Base-by-base conservation (phyloP, 108 stramenopile species). In the Fragilaria crotonensis region DNA sequence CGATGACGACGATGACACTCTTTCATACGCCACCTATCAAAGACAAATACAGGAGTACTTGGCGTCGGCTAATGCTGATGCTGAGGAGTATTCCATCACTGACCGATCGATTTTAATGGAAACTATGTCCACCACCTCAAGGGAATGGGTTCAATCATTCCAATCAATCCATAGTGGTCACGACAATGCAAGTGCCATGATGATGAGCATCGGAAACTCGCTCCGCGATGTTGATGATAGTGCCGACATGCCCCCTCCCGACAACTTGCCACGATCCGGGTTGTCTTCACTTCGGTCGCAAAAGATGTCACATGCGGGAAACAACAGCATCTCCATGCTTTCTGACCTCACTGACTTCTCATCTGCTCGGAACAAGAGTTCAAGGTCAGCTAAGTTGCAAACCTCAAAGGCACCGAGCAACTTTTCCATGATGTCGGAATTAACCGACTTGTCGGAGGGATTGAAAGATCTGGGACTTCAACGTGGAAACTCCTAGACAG, bases 331-430 rank as follows among this genome's bases (percentile, higher is more conserved):
- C 49, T 50, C 49, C 17, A 50, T 23, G 22, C n/a, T 50, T 7
- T 50, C 49, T 7, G 49, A 50, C n/a, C 49, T 50, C 49, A 19
- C 49, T 19, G 49, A 50, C 49, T 25, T 50, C 20, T 50, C 49
- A 19, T 50, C 49, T 7, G 7, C 20, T 9, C 49, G 49, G 7
- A 25, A 50, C 49, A 50, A 19, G 49, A 50, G 49, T 19, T 18
- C 23, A 25, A 19, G 49, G 20, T 50, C 49, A 7, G n/a, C 17
- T 25, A 50, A 50, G 20, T 7, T 50, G 9, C 22, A 25, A 23
- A 50, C 7, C 23, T 19, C 49, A 21, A 50, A 50, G 20, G 49
- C 49, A 19, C 36, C 36, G 14, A 50, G 23, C 20, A 50, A 50
- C 20, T 7, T 50, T 18, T 50, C 49, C 49, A 23, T 50, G 49